Evolutionary conservation across 2,329 filamentous ascomycete genomes (phyloP).

Genomic region (Colletotrichum limetticola): DNA sequence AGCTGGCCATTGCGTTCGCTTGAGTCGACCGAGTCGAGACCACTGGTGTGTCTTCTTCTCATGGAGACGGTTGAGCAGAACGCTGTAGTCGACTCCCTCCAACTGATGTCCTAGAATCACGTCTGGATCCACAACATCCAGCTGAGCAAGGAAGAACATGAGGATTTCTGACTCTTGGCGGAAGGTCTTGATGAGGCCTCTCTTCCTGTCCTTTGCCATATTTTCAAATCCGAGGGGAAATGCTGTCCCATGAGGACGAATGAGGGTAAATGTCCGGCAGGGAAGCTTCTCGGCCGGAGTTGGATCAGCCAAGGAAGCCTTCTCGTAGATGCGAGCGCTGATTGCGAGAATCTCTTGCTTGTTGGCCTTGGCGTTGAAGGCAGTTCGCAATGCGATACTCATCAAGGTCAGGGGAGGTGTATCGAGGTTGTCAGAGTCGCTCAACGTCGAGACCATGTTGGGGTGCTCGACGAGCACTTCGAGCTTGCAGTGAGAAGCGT

Average conservation of each 20-base stretch:
- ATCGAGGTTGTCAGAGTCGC: constrained; percentile 83
- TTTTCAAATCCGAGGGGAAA: constrained; percentile 91
- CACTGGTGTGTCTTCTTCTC: constrained; percentile 94
- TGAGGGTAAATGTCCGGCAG: constrained; percentile 90
- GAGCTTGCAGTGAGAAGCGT: constrained; percentile 96
- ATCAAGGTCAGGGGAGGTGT: constrained; percentile 93
- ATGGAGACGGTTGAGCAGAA: constrained; percentile 85
- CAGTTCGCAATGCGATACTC: constrained; percentile 89
- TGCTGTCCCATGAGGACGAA: constrained; percentile 76
- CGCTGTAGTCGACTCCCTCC: constrained; percentile 96
- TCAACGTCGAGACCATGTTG: constrained; percentile 76
- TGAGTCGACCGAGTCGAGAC: constrained; percentile 91
- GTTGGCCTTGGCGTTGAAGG: constrained; percentile 90
- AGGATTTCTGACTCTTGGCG: constrained; percentile 88
- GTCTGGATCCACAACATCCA: constrained; percentile 91
- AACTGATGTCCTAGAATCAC: constrained; percentile 93
- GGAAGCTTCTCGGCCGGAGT: constrained; percentile 89
- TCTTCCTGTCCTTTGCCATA: constrained; percentile 76
- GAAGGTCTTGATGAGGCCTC: constrained; percentile 81
- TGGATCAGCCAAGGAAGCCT: constrained; percentile 86
- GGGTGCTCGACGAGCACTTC: constrained; percentile 87
- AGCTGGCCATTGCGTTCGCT: constrained; percentile 85
- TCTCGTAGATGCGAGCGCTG: constrained; percentile 92
- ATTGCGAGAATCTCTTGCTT: constrained; percentile 96
- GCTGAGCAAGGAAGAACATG: constrained; percentile 87